A percentile compares a stretch with the other conserved stretches of the same genome.
Evolutionary conservation across 129 eudicot species (phyloP).

Genomic region (Solidago caesia): DNA sequence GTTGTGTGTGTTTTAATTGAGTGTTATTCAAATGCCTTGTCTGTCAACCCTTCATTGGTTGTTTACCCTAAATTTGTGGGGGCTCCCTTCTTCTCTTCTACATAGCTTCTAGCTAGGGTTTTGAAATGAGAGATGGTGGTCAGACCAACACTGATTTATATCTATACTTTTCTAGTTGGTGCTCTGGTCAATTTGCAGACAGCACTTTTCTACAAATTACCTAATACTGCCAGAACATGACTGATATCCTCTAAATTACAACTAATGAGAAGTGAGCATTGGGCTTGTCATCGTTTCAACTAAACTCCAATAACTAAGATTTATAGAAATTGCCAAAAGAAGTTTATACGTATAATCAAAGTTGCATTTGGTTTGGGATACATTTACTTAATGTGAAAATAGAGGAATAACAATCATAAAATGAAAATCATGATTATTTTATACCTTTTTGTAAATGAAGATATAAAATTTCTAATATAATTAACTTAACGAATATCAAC

Average conservation of each 20-base stretch:
- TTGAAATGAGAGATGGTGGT: slow-evolving; percentile 10
- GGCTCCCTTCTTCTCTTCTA: slow-evolving; percentile 28
- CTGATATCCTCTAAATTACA: slow-evolving; percentile 18
- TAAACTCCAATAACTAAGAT: neutral
- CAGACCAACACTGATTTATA: slow-evolving; percentile 12
- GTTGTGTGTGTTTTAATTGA: slow-evolving; percentile 36
- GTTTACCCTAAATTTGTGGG: slow-evolving; percentile 31
- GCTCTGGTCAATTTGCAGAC: slow-evolving; percentile 21
- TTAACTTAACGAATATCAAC: too few relatives aligned
- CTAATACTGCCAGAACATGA: slow-evolving; percentile 30
- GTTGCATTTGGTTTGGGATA: too few relatives aligned
- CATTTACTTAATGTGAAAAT: too few relatives aligned
- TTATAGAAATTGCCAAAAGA: neutral
- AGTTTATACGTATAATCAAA: neutral
- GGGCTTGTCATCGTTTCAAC: neutral
- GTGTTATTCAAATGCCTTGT: slow-evolving; percentile 25
- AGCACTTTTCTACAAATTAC: slow-evolving; percentile 3
- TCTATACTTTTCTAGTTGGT: neutral
- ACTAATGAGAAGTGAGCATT: slow-evolving; percentile 22
- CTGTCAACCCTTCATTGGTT: slow-evolving; percentile 40
- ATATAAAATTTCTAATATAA: too few relatives aligned
- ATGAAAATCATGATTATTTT: too few relatives aligned
- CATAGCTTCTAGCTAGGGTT: slow-evolving; percentile 22
- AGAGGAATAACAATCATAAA: too few relatives aligned
- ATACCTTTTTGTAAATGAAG: too few relatives aligned